Evolutionary conservation across 148 eudicot genomes (phyloP), one percentile per base, ranked within the genome.

Genomic region (Drosera capensis): DNA sequence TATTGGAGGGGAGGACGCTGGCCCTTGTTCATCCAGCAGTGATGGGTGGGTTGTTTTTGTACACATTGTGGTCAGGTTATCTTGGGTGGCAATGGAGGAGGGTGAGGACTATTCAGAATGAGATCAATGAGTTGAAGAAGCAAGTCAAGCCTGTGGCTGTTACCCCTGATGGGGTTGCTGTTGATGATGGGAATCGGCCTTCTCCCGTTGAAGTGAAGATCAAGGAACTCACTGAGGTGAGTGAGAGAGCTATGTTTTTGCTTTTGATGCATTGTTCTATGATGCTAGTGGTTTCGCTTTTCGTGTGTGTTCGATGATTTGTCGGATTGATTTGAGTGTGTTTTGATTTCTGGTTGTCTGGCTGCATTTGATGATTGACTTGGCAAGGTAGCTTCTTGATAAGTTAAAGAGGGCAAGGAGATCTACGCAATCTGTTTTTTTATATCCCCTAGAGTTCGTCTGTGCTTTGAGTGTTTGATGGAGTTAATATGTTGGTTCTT

Each of bases 21-120:
- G 81, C 97, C 5, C 55, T 90, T 20, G 25, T 90, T 46, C 99
- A 90, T 51, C 99, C 99, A 8, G 20, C 66, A 7, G 95, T 60
- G 31, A 90, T 90, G 99, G 71, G 76, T 17, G 73, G 85, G 21
- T 40, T 90, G 17, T 90, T 90, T 40, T 22, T 60, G 5, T 85
- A 65, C 60, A 85, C 99, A 8, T 46, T 90, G 46, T 88, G 79
- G 72, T 73, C 92, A 34, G 97, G 97, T n/a, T 88, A 80, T 65
- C 46, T 88, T 38, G 97, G 97, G 0, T 88, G 97, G 97, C 97
- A 88, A 63, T 88, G 97, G 97, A 46, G 99, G 23, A 48, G 99
- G 8, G 75, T 90, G 14, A 59, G 99, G 26, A 84, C 95, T 0
- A 54, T 68, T 16, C 99, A 90, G 41, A 66, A 65, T 46, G 97